A percentile compares a stretch with the other conserved stretches of the same genome.
These are phyloP conservation scores for Debaryomyces castellii DNA, from an alignment of 805 yeast genomes.

Conservation along the genomic window DNA sequence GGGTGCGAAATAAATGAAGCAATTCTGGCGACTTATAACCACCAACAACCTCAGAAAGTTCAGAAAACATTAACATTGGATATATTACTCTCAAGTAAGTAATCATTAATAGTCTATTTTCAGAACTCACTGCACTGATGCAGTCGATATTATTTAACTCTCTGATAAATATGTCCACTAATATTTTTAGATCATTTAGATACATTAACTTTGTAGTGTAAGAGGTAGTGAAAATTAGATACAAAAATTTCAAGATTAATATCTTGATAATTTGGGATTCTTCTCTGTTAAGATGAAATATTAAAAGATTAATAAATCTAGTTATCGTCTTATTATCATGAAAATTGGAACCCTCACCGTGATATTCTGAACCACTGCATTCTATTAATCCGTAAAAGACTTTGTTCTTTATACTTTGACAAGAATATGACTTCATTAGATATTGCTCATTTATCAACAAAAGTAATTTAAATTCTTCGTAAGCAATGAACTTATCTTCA, in stretches of 20 bases:
- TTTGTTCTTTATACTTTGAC: conserved; percentile 35
- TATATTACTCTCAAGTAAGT: conserved; percentile 68
- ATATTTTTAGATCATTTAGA: conserved; percentile 79
- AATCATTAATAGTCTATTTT: conserved; percentile 49
- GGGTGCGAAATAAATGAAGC: conserved; percentile 46
- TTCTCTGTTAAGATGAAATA: conserved; percentile 70
- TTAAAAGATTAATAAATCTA: conserved; percentile 63
- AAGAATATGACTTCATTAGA: conserved; percentile 56
- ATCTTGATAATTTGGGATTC: conserved; percentile 70
- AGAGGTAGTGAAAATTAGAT: conserved; percentile 67
- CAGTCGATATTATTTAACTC: conserved; percentile 70
- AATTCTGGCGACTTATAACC: conserved; percentile 61
- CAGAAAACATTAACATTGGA: conserved; percentile 69
- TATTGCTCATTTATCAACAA: conserved; percentile 85
- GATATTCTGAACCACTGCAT: conserved; percentile 34
- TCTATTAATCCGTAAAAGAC: conserved; percentile 56
- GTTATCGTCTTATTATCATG: conserved; percentile 39
- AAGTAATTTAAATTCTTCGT: conserved; percentile 67
- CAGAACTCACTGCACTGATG: conserved; percentile 53
- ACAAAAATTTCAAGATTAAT: conserved; percentile 75
- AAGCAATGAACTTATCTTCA: conserved; percentile 51
- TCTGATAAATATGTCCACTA: conserved; percentile 78
- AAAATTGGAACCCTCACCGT: conserved; percentile 13
- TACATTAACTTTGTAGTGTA: conserved; percentile 68
- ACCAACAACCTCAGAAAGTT: conserved; percentile 46